A percentile compares a stretch with the other conserved stretches of the same genome.
phyloP scores from a whole-genome alignment of 2,329 filamentous ascomycete species.

The Aspergillus amoenus region DNA sequence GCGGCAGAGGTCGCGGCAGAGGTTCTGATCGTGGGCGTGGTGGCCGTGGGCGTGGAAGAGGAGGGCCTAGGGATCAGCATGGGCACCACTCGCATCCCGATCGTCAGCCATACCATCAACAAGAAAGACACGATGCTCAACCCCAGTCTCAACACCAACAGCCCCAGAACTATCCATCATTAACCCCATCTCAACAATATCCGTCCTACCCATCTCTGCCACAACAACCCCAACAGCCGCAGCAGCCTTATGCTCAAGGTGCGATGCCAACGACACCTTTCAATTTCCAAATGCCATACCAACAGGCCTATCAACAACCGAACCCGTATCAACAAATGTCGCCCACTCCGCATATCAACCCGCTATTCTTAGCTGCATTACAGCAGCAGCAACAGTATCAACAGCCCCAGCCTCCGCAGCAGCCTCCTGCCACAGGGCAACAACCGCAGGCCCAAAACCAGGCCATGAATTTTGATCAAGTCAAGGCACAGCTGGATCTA shows the following conservation, averaged over 20 bases:
- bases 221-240: constrained; percentile 34
- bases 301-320: constrained; percentile 43
- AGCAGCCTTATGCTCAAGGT: constrained; percentile 27
- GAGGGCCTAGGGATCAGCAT: constrained; percentile 27
- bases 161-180: constrained; percentile 23
- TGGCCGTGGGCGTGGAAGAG: constrained; percentile 36
- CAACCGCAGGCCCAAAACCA: constrained; percentile 26
- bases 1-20: constrained; percentile 50
- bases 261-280: constrained; percentile 29
- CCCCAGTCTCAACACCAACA: constrained; percentile 25
- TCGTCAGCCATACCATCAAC: constrained; percentile 27
- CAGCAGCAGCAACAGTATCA: constrained; percentile 40
- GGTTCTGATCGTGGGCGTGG: constrained; percentile 40
- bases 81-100: constrained; percentile 28
- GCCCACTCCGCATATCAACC: constrained; percentile 56
- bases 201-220: constrained; percentile 24
- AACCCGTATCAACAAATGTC: constrained; percentile 42
- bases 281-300: constrained; percentile 41
- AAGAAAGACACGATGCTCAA: constrained; percentile 19
- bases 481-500: constrained; percentile 43
- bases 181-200: constrained; percentile 29
- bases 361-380: constrained; percentile 54
- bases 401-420: constrained; percentile 30
- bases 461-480: constrained; percentile 40
- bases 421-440: constrained; percentile 27